Conservation (phyloP, 345 rosid genomes). For the Trapa bicornis region DNA sequence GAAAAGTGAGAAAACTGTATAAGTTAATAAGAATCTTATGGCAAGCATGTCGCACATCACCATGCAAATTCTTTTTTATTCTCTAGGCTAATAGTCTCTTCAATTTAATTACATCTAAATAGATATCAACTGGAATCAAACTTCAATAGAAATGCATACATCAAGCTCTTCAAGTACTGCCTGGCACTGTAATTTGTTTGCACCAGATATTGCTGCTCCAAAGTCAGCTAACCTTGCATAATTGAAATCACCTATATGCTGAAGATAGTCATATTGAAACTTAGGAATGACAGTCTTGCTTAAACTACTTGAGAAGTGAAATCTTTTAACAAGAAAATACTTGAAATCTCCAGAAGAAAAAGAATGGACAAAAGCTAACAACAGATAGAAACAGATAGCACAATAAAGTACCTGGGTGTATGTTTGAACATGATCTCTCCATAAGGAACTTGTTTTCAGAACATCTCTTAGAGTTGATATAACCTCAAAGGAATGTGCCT, state of each 20-base stretch:
- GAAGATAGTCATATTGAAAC: constrained; percentile 15
- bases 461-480: constrained; percentile 91
- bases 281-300: background rate
- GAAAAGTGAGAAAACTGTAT: background rate
- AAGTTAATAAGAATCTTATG: background rate
- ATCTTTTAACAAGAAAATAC: no score
- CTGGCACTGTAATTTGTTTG: constrained; percentile 74
- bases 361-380: background rate
- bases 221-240: constrained; percentile 88
- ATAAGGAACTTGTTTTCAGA: constrained; percentile 68
- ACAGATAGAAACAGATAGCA: background rate
- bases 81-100: background rate
- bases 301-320: background rate
- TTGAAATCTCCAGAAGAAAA: background rate
- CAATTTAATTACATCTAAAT: background rate
- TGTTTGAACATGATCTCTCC: constrained; percentile 95
- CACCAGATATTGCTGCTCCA: constrained; percentile 98
- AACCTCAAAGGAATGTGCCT: constrained; percentile 91
- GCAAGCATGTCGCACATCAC: background rate
- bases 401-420: constrained; percentile 55
- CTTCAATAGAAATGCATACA: constrained; percentile 34
- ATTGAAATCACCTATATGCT: constrained; percentile 94
- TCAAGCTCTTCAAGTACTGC: constrained; percentile 96
- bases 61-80: background rate
- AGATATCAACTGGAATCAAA: background rate